A percentile compares a stretch with the other conserved stretches of the same genome.
Evolutionary conservation across 345 rosid species (phyloP).

Genomic region (Euphorbia tirucalli): DNA sequence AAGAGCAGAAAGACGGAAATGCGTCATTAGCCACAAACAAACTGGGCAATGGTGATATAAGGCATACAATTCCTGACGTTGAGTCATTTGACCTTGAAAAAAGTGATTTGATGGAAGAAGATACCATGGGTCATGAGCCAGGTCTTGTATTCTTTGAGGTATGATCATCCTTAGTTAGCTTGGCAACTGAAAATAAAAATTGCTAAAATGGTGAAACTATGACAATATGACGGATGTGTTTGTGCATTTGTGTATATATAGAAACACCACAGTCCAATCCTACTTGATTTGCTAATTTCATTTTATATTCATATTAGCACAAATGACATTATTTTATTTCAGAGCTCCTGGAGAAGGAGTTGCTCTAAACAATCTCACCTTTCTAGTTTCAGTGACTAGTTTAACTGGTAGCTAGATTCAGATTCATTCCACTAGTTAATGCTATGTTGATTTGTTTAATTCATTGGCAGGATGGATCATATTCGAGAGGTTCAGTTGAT

Average conservation of each 20-base stretch:
- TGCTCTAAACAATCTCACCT: too few relatives aligned
- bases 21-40: slow-evolving; percentile 19
- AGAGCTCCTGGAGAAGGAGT: too few relatives aligned
- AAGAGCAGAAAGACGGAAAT: slow-evolving; percentile 20
- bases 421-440: neutral
- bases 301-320: too few relatives aligned
- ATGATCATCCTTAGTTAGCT: slow-evolving; percentile 23
- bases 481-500: slow-evolving; percentile 79
- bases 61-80: slow-evolving; percentile 46
- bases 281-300: neutral
- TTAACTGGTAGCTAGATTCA: neutral
- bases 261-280: neutral
- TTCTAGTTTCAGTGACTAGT: too few relatives aligned
- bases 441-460: neutral
- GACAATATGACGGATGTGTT: neutral
- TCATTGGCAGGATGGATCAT: slow-evolving; percentile 79
- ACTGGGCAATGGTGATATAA: slow-evolving; percentile 15
- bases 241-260: neutral
- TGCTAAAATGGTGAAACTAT: too few relatives aligned
- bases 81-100: slow-evolving; percentile 58
- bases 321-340: too few relatives aligned
- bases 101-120: slow-evolving; percentile 90
- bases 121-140: slow-evolving; percentile 68
- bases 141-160: slow-evolving; percentile 93
- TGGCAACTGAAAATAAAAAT: too few relatives aligned